Base-by-base conservation (phyloP, 208 protist species). In the Herpetomonas samuelpessoai region DNA sequence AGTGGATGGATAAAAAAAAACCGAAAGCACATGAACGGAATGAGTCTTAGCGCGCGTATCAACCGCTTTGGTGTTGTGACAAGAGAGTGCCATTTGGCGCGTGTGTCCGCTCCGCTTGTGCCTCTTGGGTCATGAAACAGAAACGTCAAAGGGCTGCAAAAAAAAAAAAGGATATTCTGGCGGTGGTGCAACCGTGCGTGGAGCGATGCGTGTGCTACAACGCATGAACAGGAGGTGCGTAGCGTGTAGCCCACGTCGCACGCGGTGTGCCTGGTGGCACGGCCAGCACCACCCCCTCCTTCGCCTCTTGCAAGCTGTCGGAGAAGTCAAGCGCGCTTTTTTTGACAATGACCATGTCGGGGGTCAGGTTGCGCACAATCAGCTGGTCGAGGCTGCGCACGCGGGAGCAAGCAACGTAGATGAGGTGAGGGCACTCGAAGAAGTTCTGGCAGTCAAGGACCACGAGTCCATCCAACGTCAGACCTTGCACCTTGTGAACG, bases 401-500 rank as follows among this genome's bases (percentile, higher is more conserved):
- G 31, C 91, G 79, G 18, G 82, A 91, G 76, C 83, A 93, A 18
- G 91, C 91, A 0, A 96, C 91, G 65, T 96, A 96, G 31, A 96
- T 74, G 22, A 96, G 69, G 50, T 96, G 91, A 12, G 88, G 82
- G 53, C 91, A 96, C 39, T 88, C 75, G 62, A 95, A 96, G 60
- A 94, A 93, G 57, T 81, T 65, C 54, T 81, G 55, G 69, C 83
- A 95, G 70, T 96, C 91, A 1, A 96, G 74, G 21, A 95, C 82
- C 24, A 96, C 88, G 25, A 73, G 81, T 26, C 86, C 88, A 2
- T 89, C 62, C 14, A 97, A 62, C 14, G 88, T 95, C 25, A 97
- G 68, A 4, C 91, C 91, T 63, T 97, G 91, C 44, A 95, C 91
- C 72, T 97, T 97, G 76, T 97, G 91, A 38, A 97, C 88, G 2